These are phyloP conservation scores for Daldinia loculata DNA, from an alignment of 495 filamentous ascomycete genomes.

Conservation along the genomic window DNA sequence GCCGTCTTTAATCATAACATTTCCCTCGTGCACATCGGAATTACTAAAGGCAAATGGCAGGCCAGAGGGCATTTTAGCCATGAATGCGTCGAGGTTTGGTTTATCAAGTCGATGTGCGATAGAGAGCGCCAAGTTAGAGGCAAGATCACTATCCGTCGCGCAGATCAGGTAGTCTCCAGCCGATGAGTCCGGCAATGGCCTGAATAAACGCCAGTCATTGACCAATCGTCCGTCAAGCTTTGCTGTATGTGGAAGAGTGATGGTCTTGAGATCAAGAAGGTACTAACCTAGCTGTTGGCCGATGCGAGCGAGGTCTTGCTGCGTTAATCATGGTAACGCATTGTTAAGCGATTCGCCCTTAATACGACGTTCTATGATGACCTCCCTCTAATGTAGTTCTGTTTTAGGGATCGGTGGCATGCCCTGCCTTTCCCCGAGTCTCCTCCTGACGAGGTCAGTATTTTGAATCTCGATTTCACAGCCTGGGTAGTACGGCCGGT, in stretches of 20 bases:
- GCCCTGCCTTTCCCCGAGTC: neutral
- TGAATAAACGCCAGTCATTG: conserved; percentile 5
- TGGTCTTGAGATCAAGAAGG: neutral
- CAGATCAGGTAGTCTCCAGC: neutral
- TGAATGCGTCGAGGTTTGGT: neutral
- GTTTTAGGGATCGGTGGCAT: neutral
- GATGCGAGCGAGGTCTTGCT: conserved; percentile 14
- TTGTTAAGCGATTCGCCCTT: conserved; percentile 9
- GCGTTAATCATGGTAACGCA: neutral
- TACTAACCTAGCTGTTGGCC: conserved; percentile 6
- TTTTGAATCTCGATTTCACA: conserved; percentile 14
- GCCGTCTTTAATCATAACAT: conserved; percentile 23
- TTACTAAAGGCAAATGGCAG: conserved; percentile 23
- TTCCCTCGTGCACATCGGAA: conserved; percentile 13
- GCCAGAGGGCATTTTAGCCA: conserved; percentile 22
- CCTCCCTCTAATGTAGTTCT: neutral
- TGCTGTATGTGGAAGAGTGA: neutral
- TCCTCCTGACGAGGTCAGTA: neutral
- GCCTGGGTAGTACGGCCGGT: neutral
- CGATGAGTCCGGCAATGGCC: neutral
- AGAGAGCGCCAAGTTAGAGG: conserved; percentile 1
- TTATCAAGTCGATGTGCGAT: neutral
- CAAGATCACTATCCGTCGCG: neutral
- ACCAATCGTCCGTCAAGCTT: conserved; percentile 9
- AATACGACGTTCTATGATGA: conserved; percentile 1